Percentiles rank a stretch among this genome's conserved stretches.
These are phyloP conservation scores for Chytriomyces sp. DNA, from an alignment of 192 early-diverging fungal species.

Conservation along the genomic window DNA sequence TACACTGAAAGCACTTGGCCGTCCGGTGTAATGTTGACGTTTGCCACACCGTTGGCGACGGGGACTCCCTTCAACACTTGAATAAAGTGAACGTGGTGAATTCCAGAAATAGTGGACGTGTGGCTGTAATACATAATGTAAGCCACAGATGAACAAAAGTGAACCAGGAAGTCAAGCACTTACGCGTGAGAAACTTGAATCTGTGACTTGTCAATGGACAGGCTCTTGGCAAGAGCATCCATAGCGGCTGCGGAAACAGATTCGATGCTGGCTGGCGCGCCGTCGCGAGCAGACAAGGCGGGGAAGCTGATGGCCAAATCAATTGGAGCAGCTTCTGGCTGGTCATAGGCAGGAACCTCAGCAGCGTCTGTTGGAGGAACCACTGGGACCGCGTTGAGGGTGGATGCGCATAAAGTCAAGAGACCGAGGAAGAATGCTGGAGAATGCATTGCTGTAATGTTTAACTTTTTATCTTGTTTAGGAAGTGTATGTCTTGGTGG, in stretches of 20 bases:
- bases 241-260: neutral
- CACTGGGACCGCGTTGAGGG: too few species aligned
- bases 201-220: neutral
- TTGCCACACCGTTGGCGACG: slow-evolving; percentile 83
- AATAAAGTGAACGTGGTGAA: slow-evolving; percentile 81
- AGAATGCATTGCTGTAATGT: too few species aligned
- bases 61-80: slow-evolving; percentile 72
- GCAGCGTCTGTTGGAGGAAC: too few species aligned
- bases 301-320: too few species aligned
- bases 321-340: too few species aligned
- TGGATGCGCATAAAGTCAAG: too few species aligned
- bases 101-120: slow-evolving; percentile 66
- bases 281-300: too few species aligned
- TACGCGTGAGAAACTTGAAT: slow-evolving; percentile 3
- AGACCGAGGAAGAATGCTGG: too few species aligned
- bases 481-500: too few species aligned
- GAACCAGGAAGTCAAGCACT: neutral
- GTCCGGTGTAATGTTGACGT: slow-evolving; percentile 74
- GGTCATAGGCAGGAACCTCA: too few species aligned
- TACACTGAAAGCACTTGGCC: slow-evolving; percentile 61
- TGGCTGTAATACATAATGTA: slow-evolving; percentile 53
- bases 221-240: neutral
- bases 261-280: too few species aligned
- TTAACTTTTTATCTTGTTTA: too few species aligned
- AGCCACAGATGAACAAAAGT: neutral